These are phyloP conservation scores for Exophiala bonariae DNA, from an alignment of 2,329 filamentous ascomycete genomes.

Conservation along the genomic window DNA sequence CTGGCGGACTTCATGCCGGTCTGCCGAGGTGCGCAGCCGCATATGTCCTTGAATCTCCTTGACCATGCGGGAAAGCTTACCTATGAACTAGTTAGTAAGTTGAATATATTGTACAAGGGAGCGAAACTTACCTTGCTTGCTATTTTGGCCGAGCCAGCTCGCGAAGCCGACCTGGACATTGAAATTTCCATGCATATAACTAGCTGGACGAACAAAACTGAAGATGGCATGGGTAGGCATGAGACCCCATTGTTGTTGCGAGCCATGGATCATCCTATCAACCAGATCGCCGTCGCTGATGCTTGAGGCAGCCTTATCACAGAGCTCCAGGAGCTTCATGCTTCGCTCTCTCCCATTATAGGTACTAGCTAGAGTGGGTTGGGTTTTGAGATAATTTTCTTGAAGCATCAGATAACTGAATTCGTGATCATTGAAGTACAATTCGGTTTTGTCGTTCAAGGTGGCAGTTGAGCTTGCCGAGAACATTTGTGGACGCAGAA, in stretches of 20 bases:
- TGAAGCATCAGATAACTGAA: constrained; percentile 98
- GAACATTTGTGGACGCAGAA: constrained; percentile 86
- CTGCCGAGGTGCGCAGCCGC: constrained; percentile 84
- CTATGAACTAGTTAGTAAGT: constrained; percentile 31
- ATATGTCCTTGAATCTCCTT: constrained; percentile 98
- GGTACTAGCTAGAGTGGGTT: constrained; percentile 65
- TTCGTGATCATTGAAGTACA: constrained; percentile 99
- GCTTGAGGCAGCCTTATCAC: constrained; percentile 85
- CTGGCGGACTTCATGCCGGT: constrained; percentile 90
- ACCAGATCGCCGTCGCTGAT: constrained; percentile 97
- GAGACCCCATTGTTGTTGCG: constrained; percentile 95
- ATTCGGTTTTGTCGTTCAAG: constrained; percentile 94
- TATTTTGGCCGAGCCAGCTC: constrained; percentile 92
- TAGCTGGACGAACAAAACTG: constrained; percentile 88
- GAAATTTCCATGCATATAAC: constrained; percentile 79
- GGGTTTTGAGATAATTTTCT: constrained; percentile 91
- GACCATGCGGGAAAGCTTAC: constrained; percentile 72
- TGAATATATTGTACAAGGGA: not conserved
- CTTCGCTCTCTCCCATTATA: constrained; percentile 68
- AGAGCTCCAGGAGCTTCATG: constrained; percentile 80
- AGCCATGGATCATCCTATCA: constrained; percentile 96
- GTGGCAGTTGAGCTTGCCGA: constrained; percentile 78
- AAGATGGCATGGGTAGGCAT: constrained; percentile 97
- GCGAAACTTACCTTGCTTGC: constrained; percentile 66
- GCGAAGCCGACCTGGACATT: constrained; percentile 74